Conservation (phyloP, 257 asterid species). For the Capsicum baccatum region DNA sequence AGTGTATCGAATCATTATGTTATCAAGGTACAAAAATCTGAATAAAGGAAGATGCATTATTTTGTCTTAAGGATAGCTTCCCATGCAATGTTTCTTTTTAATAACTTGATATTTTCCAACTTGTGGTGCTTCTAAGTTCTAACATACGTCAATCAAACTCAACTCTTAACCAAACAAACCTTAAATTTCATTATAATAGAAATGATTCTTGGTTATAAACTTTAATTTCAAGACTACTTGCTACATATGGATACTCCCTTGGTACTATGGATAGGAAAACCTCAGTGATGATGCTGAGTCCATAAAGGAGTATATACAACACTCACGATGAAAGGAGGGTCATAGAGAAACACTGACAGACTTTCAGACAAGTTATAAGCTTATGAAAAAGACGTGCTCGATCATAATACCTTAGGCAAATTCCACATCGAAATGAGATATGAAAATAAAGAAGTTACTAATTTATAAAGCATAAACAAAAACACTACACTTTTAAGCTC, state of each 20-base stretch:
- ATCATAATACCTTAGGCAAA: background rate
- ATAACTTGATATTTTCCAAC: background rate
- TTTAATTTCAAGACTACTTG: too few species aligned
- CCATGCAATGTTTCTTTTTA: background rate
- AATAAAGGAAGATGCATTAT: background rate
- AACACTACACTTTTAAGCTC: background rate
- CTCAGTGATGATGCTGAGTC: background rate
- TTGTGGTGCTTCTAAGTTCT: background rate
- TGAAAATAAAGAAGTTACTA: background rate
- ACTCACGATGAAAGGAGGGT: too few species aligned
- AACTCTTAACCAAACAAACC: background rate
- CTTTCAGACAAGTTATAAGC: background rate
- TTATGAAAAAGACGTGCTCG: background rate
- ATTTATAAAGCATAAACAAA: too few species aligned
- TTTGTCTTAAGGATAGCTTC: background rate
- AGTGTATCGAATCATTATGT: background rate
- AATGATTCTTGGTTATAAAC: background rate
- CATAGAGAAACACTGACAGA: background rate
- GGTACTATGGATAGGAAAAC: background rate
- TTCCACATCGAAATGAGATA: too few species aligned
- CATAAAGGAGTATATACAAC: background rate
- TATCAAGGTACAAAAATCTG: background rate
- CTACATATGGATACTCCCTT: background rate
- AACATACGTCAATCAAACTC: background rate
- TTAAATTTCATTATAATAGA: background rate